Conservation (phyloP, 441 rosid species). For the Flueggea neowawraea region DNA sequence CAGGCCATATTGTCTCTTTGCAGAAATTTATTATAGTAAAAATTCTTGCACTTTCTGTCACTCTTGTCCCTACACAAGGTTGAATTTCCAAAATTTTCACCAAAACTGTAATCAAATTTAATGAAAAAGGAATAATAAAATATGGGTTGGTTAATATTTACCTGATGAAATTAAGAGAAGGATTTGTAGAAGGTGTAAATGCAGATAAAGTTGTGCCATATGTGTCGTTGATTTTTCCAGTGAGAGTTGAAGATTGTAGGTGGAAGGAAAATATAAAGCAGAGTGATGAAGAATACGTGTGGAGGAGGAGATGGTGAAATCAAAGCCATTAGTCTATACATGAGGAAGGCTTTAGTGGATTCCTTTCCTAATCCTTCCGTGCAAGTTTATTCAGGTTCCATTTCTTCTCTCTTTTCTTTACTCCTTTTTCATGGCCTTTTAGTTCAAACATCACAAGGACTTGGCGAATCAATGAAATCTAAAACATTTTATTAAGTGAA, state of each 20-base stretch:
- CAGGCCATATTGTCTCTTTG: conserved; percentile 83
- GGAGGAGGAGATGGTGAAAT: conserved; percentile 14
- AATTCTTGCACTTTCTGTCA: conserved; percentile 40
- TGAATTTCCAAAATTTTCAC: too few relatives aligned
- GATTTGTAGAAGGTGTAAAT: conserved; percentile 27
- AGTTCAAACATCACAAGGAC: too few relatives aligned
- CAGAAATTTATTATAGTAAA: conserved; percentile 80
- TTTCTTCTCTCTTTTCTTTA: background rate
- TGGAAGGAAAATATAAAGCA: conserved; percentile 22
- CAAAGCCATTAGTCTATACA: background rate
- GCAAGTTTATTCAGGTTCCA: conserved; percentile 45
- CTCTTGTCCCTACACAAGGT: conserved; percentile 32
- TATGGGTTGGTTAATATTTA: conserved; percentile 12
- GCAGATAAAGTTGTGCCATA: conserved; percentile 34
- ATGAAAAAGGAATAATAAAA: too few relatives aligned
- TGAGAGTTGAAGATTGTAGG: background rate
- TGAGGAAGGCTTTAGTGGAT: conserved; percentile 25
- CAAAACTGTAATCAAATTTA: too few relatives aligned
- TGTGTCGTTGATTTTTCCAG: too few relatives aligned
- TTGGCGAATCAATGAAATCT: too few relatives aligned
- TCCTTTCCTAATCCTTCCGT: conserved; percentile 43
- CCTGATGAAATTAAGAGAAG: conserved; percentile 43
- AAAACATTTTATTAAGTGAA: too few relatives aligned
- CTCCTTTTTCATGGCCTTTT: too few relatives aligned
- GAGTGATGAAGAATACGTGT: conserved; percentile 45